Percentiles rank a stretch among this genome's conserved stretches.
These are phyloP conservation scores for Metschnikowia dekortorum DNA, from an alignment of 805 yeast species.

Conservation along the genomic window DNA sequence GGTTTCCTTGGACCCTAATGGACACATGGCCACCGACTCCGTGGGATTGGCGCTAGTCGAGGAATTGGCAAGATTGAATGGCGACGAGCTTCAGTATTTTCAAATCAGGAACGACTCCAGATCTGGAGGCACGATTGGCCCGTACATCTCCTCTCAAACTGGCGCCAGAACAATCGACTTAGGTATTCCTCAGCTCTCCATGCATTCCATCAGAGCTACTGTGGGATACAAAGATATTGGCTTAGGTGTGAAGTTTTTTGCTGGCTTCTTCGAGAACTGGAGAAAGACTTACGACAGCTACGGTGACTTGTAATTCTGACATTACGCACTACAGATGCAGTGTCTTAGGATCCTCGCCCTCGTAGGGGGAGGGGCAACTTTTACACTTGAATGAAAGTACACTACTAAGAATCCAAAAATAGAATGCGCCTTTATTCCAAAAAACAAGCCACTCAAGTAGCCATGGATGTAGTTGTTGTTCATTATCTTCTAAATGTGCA, in stretches of 20 bases:
- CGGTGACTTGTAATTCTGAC: conserved; percentile 38
- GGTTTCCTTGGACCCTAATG: conserved; percentile 70
- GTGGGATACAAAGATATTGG: conserved; percentile 76
- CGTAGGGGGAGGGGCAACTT: neutral
- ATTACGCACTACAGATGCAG: neutral
- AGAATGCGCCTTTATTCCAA: neutral
- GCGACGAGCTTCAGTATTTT: conserved; percentile 70
- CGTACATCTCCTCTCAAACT: conserved; percentile 54
- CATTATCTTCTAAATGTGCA: neutral
- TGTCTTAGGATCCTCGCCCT: neutral
- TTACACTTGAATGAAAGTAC: neutral
- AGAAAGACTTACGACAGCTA: conserved; percentile 51
- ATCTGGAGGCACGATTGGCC: conserved; percentile 90
- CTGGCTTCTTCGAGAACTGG: conserved; percentile 67
- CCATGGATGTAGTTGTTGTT: neutral
- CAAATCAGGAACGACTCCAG: conserved; percentile 82
- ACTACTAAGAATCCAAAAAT: neutral
- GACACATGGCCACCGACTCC: conserved; percentile 79
- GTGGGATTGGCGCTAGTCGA: conserved; percentile 67
- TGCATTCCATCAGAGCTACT: conserved; percentile 84
- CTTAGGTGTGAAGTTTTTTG: conserved; percentile 66
- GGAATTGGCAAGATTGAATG: conserved; percentile 62
- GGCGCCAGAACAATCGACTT: conserved; percentile 76
- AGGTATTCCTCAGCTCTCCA: conserved; percentile 79
- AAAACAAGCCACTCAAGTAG: neutral